Conservation (phyloP, 129 eudicot genomes). For the Pittosporum tobira region DNA sequence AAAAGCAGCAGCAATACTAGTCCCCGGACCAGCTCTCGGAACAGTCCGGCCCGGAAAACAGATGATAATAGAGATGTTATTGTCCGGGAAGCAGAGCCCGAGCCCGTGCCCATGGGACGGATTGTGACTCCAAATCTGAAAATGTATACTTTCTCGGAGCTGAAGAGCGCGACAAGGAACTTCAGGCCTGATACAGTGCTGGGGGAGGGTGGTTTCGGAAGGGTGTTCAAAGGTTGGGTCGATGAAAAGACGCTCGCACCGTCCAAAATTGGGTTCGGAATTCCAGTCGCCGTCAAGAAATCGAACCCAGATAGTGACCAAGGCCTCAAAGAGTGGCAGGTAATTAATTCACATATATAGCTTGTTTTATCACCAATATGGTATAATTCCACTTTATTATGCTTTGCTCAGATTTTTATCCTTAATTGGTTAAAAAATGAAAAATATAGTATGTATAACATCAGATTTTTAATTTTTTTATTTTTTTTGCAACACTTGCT, state of each 20-base stretch:
- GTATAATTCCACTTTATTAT: too few species aligned
- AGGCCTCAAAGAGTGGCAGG: conserved; percentile 14
- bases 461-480: too few species aligned
- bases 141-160: neutral
- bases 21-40: neutral
- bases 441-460: too few species aligned
- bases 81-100: neutral
- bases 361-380: too few species aligned
- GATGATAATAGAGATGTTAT: neutral
- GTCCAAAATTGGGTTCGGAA: neutral
- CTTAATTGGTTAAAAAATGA: too few species aligned
- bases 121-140: conserved; percentile 5
- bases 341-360: neutral
- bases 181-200: conserved; percentile 6
- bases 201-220: conserved; percentile 12
- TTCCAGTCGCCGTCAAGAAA: conserved; percentile 2
- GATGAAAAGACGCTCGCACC: conserved; percentile 5
- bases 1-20: neutral
- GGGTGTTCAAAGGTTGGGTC: conserved; percentile 14
- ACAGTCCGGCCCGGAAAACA: neutral
- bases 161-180: conserved; percentile 8
- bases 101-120: neutral
- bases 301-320: conserved; percentile 4
- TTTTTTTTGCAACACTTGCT: too few species aligned
- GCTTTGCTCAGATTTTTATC: too few species aligned